Evolutionary conservation across 75 land plant species (phyloP).

Genomic region (Pinus taeda): DNA sequence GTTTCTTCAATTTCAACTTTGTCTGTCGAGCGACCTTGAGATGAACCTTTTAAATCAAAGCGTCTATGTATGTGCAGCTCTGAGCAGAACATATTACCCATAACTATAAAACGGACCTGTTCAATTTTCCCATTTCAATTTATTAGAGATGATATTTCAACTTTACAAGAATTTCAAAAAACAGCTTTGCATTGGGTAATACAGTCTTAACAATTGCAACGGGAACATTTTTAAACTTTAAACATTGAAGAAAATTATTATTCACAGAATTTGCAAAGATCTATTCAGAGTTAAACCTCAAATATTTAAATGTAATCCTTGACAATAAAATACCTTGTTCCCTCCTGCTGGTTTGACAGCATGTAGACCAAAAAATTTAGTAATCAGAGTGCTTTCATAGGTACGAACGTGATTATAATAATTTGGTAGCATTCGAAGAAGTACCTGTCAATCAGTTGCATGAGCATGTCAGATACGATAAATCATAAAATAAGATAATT

Average conservation of each 20-base stretch:
- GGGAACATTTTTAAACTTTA: background rate
- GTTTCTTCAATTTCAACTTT: constrained; percentile 87
- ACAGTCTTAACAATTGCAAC: background rate
- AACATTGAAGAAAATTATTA: background rate
- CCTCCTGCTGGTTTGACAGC: constrained; percentile 86
- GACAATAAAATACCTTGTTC: constrained; percentile 22
- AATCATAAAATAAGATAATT: too few species aligned
- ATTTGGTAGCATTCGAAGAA: constrained; percentile 73
- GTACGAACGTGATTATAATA: constrained; percentile 74
- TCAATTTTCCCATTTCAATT: background rate
- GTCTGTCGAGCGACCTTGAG: constrained; percentile 85
- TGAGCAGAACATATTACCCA: constrained; percentile 92
- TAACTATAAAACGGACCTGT: constrained; percentile 68
- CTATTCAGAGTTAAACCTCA: background rate
- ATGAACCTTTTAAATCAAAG: constrained; percentile 87
- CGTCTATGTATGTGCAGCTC: constrained; percentile 80
- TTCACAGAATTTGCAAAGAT: background rate
- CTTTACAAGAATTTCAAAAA: background rate
- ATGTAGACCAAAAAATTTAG: constrained; percentile 87
- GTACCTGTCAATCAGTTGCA: constrained; percentile 53
- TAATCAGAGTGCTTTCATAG: constrained; percentile 79
- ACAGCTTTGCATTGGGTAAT: background rate
- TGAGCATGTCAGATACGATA: too few species aligned
- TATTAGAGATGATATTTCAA: background rate
- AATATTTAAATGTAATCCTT: background rate